These are phyloP conservation scores for Trichoderma lentiforme DNA, from an alignment of 2,329 filamentous ascomycete species.

Conservation along the genomic window DNA sequence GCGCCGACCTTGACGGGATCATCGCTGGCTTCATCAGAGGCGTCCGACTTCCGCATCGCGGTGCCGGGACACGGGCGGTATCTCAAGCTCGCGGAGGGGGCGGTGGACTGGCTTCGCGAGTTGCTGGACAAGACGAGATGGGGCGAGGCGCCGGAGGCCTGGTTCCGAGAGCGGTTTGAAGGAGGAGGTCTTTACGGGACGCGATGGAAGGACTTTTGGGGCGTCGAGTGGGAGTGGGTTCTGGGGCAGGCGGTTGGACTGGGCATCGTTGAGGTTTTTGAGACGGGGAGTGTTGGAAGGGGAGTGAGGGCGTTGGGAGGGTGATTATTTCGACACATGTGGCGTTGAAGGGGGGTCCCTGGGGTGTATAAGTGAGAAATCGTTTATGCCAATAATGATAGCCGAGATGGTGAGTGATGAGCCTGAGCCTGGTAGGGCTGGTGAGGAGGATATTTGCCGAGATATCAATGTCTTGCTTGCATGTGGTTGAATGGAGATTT, in stretches of 20 bases:
- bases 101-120: conserved; percentile 58
- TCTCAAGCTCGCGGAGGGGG: conserved; percentile 61
- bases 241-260: conserved; percentile 67
- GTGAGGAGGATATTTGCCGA: background rate
- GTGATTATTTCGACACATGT: background rate
- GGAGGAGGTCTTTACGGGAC: conserved; percentile 49
- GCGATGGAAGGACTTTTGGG: conserved; percentile 66
- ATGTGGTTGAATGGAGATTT: background rate
- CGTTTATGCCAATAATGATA: background rate
- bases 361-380: background rate
- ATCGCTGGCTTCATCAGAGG: conserved; percentile 20
- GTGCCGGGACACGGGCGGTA: conserved; percentile 65
- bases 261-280: conserved; percentile 69
- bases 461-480: background rate
- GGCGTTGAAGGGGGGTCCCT: background rate
- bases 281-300: conserved; percentile 69
- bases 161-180: conserved; percentile 68
- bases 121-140: conserved; percentile 58
- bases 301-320: conserved; percentile 50
- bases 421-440: background rate
- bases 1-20: conserved; percentile 30
- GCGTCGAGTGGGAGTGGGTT: conserved; percentile 68
- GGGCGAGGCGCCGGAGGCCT: conserved; percentile 59
- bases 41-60: conserved; percentile 49
- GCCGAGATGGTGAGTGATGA: background rate